These are phyloP conservation scores for Colletotrichum camelliae DNA, from an alignment of 2,329 filamentous ascomycete species.

Conservation along the genomic window DNA sequence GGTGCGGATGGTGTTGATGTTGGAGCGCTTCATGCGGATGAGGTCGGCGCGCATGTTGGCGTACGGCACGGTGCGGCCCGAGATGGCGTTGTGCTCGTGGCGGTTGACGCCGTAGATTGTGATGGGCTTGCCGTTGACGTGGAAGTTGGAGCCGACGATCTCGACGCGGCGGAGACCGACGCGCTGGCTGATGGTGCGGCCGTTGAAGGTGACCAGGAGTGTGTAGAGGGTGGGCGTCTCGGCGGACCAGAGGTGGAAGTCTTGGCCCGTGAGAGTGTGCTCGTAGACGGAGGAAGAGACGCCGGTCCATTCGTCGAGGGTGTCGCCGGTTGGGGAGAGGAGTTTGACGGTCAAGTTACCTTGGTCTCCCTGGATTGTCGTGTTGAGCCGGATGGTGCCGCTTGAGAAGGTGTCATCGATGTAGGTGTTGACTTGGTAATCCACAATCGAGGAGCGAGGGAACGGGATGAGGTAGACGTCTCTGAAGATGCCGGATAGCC, in stretches of 20 bases:
- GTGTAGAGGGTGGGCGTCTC: slow-evolving; percentile 70
- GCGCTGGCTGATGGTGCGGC: slow-evolving; percentile 52
- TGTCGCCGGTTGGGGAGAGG: not conserved
- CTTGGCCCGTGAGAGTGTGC: slow-evolving; percentile 43
- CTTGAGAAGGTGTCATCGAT: slow-evolving; percentile 59
- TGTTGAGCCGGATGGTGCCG: slow-evolving; percentile 52
- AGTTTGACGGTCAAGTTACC: not conserved
- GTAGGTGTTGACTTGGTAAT: slow-evolving; percentile 60
- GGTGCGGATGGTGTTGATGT: slow-evolving; percentile 73
- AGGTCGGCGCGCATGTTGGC: slow-evolving; percentile 66
- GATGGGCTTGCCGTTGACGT: slow-evolving; percentile 70
- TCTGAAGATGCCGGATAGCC: slow-evolving; percentile 70
- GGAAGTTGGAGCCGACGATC: slow-evolving; percentile 63
- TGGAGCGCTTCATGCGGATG: slow-evolving; percentile 69
- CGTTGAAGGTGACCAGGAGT: slow-evolving; percentile 40
- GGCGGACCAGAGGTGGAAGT: slow-evolving; percentile 70
- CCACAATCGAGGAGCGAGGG: slow-evolving; percentile 56
- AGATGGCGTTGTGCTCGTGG: slow-evolving; percentile 71
- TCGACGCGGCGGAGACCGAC: slow-evolving; percentile 70
- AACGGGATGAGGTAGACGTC: slow-evolving; percentile 71
- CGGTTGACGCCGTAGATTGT: slow-evolving; percentile 74
- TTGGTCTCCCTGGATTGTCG: slow-evolving; percentile 43
- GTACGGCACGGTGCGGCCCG: slow-evolving; percentile 65
- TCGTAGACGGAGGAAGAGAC: slow-evolving; percentile 28
- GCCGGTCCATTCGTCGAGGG: slow-evolving; percentile 21